Conservation (phyloP, 345 rosid genomes). For the Noccaea bulbosa region DNA sequence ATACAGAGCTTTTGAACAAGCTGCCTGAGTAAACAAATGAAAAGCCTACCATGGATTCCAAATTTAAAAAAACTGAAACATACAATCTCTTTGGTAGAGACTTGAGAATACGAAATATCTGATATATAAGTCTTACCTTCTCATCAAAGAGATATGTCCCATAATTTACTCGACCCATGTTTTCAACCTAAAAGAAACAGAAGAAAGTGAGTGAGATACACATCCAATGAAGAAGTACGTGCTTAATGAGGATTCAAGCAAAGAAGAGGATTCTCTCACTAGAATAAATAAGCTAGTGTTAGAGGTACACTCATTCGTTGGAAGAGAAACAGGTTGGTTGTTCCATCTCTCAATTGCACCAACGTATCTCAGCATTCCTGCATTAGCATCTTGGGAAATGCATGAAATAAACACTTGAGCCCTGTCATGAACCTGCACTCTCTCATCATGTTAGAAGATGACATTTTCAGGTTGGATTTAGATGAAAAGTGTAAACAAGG, state of each 20-base stretch:
- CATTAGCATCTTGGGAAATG: constrained; percentile 44
- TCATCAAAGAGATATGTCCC: constrained; percentile 77
- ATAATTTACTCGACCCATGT: constrained; percentile 90
- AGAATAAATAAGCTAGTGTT: constrained; percentile 65
- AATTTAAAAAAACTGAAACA: background rate
- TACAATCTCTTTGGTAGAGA: background rate
- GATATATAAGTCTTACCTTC: constrained; percentile 56
- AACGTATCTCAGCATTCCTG: constrained; percentile 51
- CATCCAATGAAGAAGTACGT: too few species aligned
- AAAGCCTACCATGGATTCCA: background rate
- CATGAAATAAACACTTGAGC: constrained; percentile 82
- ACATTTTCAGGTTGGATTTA: background rate
- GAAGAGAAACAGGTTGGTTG: constrained; percentile 61
- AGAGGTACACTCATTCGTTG: constrained; percentile 56
- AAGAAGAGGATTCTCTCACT: constrained; percentile 48
- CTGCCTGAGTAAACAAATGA: constrained; percentile 2
- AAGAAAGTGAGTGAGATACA: too few species aligned
- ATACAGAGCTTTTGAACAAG: background rate
- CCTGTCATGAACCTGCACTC: constrained; percentile 83
- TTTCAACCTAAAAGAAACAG: constrained; percentile 72
- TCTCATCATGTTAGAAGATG: constrained; percentile 24
- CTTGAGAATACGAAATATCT: background rate
- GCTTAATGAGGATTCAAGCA: too few species aligned
- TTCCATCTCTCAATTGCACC: constrained; percentile 83
- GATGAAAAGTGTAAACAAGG: constrained; percentile 18